phyloP scores from a whole-genome alignment of 495 filamentous ascomycete species.

The Astrocystis sublimbata region DNA sequence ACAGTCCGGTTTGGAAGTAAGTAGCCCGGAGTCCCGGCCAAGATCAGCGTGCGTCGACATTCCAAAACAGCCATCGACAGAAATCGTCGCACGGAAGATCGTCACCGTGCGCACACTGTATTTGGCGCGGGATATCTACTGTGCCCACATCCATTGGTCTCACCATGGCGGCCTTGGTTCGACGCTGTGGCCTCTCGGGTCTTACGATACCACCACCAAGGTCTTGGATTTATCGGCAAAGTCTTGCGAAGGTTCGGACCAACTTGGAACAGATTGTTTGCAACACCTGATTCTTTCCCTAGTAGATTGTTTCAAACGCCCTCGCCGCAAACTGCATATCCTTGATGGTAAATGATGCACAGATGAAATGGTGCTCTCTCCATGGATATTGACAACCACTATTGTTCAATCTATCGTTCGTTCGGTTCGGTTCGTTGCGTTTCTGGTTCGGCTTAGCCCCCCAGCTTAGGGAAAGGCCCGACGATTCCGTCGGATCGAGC shows the following conservation, averaged over 20 bases:
- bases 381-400: too few species aligned
- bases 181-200: background rate
- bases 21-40: background rate
- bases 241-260: background rate
- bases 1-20: background rate
- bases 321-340: too few species aligned
- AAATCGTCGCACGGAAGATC: background rate
- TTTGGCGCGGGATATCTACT: background rate
- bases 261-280: background rate
- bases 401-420: too few species aligned
- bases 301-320: too few species aligned
- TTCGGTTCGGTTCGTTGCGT: too few species aligned
- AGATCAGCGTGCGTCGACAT: too few species aligned
- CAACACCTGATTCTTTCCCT: background rate
- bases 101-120: background rate
- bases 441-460: background rate
- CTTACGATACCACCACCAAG: constrained; percentile 7
- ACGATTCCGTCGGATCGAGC: constrained; percentile 14
- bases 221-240: background rate
- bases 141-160: background rate
- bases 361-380: too few species aligned
- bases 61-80: background rate
- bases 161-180: constrained; percentile 1
- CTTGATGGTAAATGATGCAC: too few species aligned
- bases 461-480: constrained; percentile 10